Evolutionary conservation across 2,329 filamentous ascomycete species (phyloP), one percentile per base, ranked within the genome.

Genomic region (Sporothrix sp.): DNA sequence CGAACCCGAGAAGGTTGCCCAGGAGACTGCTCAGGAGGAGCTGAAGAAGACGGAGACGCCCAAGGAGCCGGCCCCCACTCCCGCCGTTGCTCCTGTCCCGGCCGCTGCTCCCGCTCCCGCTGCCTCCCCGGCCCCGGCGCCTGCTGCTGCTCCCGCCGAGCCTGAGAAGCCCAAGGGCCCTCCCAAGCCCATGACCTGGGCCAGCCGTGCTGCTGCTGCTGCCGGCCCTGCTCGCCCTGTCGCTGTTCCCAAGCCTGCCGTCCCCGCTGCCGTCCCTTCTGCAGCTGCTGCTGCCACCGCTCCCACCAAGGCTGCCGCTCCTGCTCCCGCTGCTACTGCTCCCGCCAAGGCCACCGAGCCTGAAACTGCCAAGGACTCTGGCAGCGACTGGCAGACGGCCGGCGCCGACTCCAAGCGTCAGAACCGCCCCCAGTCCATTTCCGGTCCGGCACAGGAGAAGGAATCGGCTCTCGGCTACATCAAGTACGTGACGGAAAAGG

Each of bases 401-500:
- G 84, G 84, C 52, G 78, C 81, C 51, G 85, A 95, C 67, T 84
- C 84, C 60, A 93, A 93, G 75, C 83, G 87, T 64, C 87, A 93
- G 65, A 84, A 82, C 61, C 81, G 87, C 56, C 79, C 78, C 47
- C 84, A 86, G 66, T 79, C 82, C 50, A 74, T 80, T 59, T 73
- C 80, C 51, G 73, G 72, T 46, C 66, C 74, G 23, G 67, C 71
- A n/a, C 64, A 71, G 42, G 85, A 90, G 62, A 85, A 87, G 62
- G 84, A 91, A 56, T 80, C 80, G 55, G 83, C 83, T 49, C 79
- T 89, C 59, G 93, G 85, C 18, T 97, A 96, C 68, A 88, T 98
- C 68, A 95, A 95, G 75, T 95, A 91, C 61, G 91, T 97, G 45
- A 91, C 83, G 45, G 89, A 95, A 30, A 90, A 89, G 70, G 83